phyloP scores from a whole-genome alignment of 2,329 filamentous ascomycete genomes.

The Colletotrichum tropicicola region DNA sequence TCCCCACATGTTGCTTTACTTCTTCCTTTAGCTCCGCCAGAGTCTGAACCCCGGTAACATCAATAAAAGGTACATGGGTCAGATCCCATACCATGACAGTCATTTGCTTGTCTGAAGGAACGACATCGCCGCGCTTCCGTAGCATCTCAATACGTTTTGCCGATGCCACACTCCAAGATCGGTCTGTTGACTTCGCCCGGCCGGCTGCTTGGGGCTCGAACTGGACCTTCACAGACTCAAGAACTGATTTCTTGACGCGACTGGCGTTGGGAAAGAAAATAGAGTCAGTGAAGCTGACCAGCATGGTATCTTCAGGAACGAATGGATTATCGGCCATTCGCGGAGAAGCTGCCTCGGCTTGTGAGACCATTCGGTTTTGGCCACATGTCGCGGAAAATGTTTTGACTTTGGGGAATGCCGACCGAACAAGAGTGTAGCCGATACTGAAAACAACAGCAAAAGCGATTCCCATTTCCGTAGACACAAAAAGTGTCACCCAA shows the following conservation, averaged over 20 bases:
- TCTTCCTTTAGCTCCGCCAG: slow-evolving; percentile 58
- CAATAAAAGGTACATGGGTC: slow-evolving; percentile 58
- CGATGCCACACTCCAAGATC: slow-evolving; percentile 64
- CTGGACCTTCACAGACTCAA: slow-evolving; percentile 56
- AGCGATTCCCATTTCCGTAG: slow-evolving; percentile 68
- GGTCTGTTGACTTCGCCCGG: slow-evolving; percentile 47
- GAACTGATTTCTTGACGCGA: slow-evolving; percentile 55
- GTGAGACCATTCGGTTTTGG: slow-evolving; percentile 39
- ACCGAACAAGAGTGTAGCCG: slow-evolving; percentile 65
- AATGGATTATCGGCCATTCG: slow-evolving; percentile 33
- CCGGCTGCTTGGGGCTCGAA: slow-evolving; percentile 50
- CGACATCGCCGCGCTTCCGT: slow-evolving; percentile 47
- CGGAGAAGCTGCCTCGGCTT: slow-evolving; percentile 34
- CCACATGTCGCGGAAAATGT: slow-evolving; percentile 38
- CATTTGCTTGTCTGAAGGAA: slow-evolving; percentile 47
- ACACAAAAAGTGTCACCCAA: slow-evolving; percentile 70
- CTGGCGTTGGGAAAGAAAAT: slow-evolving; percentile 71
- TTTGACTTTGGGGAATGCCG: slow-evolving; percentile 61
- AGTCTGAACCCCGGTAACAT: slow-evolving; percentile 60
- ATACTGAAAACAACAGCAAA: slow-evolving; percentile 70
- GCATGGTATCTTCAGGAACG: slow-evolving; percentile 57
- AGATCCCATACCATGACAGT: slow-evolving; percentile 62
- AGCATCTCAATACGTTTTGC: slow-evolving; percentile 56
- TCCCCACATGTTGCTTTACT: slow-evolving; percentile 57
- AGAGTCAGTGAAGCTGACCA: slow-evolving; percentile 65